Conservation (phyloP, 345 rosid species). For the Salix exigua region DNA sequence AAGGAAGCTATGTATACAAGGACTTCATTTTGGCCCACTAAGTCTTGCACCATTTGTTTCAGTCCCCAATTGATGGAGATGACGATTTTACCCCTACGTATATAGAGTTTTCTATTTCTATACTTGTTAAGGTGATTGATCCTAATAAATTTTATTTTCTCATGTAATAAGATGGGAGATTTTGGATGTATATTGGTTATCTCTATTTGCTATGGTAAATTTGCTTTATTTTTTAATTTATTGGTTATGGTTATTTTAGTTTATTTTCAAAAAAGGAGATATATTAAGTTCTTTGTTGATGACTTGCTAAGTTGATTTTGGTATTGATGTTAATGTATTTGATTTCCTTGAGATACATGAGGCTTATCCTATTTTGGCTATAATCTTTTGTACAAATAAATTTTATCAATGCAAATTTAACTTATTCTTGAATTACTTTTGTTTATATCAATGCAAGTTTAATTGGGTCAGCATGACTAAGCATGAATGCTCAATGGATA, state of each 20-base stretch:
- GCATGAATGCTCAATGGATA: too few relatives aligned
- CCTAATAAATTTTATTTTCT: neutral
- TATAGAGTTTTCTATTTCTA: neutral
- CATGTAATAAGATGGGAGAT: neutral
- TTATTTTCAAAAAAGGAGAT: too few relatives aligned
- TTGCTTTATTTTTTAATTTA: too few relatives aligned
- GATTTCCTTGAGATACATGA: too few relatives aligned
- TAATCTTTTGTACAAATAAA: neutral
- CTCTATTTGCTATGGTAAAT: too few relatives aligned
- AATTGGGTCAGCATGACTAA: accelerated
- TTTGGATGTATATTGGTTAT: neutral
- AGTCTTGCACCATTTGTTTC: neutral
- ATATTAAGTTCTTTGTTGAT: too few relatives aligned
- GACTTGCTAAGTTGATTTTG: too few relatives aligned
- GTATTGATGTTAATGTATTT: neutral
- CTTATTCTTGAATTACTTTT: neutral
- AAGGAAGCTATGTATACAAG: too few relatives aligned
- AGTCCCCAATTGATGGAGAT: neutral
- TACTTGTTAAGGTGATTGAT: neutral
- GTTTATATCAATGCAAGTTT: neutral
- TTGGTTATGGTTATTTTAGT: too few relatives aligned
- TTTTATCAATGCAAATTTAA: neutral
- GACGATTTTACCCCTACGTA: too few relatives aligned
- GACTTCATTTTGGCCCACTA: neutral
- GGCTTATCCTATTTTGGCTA: too few relatives aligned